Percentiles rank a stretch among this genome's conserved stretches.
These are phyloP conservation scores for Alternaria ventricosa DNA, from an alignment of 2,329 filamentous ascomycete species.

Conservation along the genomic window DNA sequence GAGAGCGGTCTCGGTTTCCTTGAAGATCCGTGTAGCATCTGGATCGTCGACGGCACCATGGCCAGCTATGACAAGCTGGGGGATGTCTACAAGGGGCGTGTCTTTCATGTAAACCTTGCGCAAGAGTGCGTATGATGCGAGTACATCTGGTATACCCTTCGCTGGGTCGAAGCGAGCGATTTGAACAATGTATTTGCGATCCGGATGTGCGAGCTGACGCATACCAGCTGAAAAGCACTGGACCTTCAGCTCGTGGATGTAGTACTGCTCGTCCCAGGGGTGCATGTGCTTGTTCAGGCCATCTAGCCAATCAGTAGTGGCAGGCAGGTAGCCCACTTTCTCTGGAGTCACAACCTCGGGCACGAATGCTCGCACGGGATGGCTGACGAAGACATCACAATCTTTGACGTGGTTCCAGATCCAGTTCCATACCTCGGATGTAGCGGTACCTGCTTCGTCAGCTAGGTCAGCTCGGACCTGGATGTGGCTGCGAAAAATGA, in stretches of 20 bases:
- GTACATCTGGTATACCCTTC: conserved; percentile 80
- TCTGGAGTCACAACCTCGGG: conserved; percentile 69
- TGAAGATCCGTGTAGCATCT: conserved; percentile 74
- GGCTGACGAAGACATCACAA: conserved; percentile 81
- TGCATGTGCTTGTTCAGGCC: conserved; percentile 79
- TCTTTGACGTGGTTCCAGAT: conserved; percentile 74
- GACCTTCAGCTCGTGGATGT: conserved; percentile 74
- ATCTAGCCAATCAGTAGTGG: conserved; percentile 84
- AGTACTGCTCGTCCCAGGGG: conserved; percentile 74
- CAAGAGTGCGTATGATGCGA: conserved; percentile 78
- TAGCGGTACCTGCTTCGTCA: conserved; percentile 67
- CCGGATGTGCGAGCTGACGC: conserved; percentile 64
- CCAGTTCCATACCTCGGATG: conserved; percentile 76
- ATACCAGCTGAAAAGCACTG: conserved; percentile 66
- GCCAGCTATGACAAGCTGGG: conserved; percentile 78
- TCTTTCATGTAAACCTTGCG: conserved; percentile 65
- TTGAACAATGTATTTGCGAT: conserved; percentile 77
- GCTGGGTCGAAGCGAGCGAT: conserved; percentile 83
- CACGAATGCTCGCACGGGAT: conserved; percentile 78
- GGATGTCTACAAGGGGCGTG: conserved; percentile 58
- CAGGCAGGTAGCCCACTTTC: conserved; percentile 77
- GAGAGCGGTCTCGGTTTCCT: conserved; percentile 72
- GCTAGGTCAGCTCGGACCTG: conserved; percentile 79
- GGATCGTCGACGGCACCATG: conserved; percentile 84
- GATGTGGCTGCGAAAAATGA: conserved; percentile 83